Percentiles rank a stretch among this genome's conserved stretches.
Conservation (phyloP, 768 basidiomycete genomes). For the Trichaptum fuscoviolaceum region DNA sequence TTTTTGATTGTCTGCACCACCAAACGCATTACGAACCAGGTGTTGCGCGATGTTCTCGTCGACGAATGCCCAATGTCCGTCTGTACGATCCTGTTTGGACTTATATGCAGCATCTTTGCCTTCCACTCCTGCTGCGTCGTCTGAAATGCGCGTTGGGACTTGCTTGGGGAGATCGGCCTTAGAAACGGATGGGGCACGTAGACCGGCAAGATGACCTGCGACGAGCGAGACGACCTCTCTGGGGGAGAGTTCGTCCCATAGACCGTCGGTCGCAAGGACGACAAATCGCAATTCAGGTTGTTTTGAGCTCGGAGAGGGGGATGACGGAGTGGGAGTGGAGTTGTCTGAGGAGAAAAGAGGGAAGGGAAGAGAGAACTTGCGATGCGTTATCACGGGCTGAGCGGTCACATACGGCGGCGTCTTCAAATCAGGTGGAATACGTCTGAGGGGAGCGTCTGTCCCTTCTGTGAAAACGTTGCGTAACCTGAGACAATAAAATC, state of each 20-base stretch:
- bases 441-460: conserved; percentile 52
- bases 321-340: conserved; percentile 16
- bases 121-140: conserved; percentile 44
- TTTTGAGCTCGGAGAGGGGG: conserved; percentile 21
- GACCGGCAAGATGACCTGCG: conserved; percentile 70
- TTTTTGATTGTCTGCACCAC: conserved; percentile 61
- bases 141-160: conserved; percentile 41
- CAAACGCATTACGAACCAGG: conserved; percentile 87
- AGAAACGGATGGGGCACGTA: conserved; percentile 52
- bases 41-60: conserved; percentile 79
- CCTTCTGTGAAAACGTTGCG: conserved; percentile 64
- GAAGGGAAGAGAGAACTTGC: conserved; percentile 54
- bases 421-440: conserved; percentile 58
- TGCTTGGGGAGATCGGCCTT: conserved; percentile 51
- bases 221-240: conserved; percentile 86
- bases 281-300: conserved; percentile 58
- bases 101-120: conserved; percentile 49
- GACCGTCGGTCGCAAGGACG: conserved; percentile 82
- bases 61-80: conserved; percentile 62
- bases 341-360: conserved; percentile 13
- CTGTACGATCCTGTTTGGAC: conserved; percentile 24
- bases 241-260: conserved; percentile 64
- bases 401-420: conserved; percentile 94
- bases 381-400: conserved; percentile 75
- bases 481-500: conserved; percentile 33